Evolutionary conservation across 257 asterid species (phyloP).

Genomic region (Schizonepeta tenuifolia): DNA sequence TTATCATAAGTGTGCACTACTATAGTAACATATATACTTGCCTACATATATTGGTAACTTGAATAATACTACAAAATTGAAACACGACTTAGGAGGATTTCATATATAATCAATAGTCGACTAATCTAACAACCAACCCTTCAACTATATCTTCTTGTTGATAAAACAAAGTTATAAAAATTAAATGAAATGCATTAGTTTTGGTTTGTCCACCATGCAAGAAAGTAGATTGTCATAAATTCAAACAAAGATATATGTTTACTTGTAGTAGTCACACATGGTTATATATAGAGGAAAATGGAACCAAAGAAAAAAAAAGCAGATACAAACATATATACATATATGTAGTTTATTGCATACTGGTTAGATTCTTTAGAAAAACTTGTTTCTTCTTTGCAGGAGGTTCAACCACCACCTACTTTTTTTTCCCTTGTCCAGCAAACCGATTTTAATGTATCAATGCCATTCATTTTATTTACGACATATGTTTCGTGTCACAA

Average conservation of each 20-base stretch:
- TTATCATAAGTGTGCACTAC: neutral
- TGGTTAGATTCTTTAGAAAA: slow-evolving; percentile 29
- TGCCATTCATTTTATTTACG: slow-evolving; percentile 42
- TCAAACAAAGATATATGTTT: slow-evolving; percentile 16
- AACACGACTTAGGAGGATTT: neutral
- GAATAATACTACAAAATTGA: neutral
- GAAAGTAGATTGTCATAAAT: slow-evolving; percentile 32
- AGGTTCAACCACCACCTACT: slow-evolving; percentile 88
- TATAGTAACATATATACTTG: neutral
- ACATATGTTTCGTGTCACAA: slow-evolving; percentile 46
- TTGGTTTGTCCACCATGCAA: slow-evolving; percentile 22
- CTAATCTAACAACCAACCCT: slow-evolving; percentile 16
- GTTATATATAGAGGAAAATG: slow-evolving; percentile 1
- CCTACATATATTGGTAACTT: neutral
- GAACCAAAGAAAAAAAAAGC: neutral
- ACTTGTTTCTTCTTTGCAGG: slow-evolving; percentile 36
- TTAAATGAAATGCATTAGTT: neutral
- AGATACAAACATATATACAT: neutral
- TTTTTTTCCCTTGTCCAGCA: slow-evolving; percentile 44
- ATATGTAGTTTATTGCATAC: slow-evolving; percentile 20
- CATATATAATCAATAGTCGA: neutral
- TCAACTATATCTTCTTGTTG: neutral
- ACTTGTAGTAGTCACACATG: slow-evolving; percentile 23
- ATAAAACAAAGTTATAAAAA: neutral
- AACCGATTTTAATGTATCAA: slow-evolving; percentile 35